A percentile compares a stretch with the other conserved stretches of the same genome.
phyloP scores from a whole-genome alignment of 78 protist species.

The Mastigamoeba balamuthi region DNA sequence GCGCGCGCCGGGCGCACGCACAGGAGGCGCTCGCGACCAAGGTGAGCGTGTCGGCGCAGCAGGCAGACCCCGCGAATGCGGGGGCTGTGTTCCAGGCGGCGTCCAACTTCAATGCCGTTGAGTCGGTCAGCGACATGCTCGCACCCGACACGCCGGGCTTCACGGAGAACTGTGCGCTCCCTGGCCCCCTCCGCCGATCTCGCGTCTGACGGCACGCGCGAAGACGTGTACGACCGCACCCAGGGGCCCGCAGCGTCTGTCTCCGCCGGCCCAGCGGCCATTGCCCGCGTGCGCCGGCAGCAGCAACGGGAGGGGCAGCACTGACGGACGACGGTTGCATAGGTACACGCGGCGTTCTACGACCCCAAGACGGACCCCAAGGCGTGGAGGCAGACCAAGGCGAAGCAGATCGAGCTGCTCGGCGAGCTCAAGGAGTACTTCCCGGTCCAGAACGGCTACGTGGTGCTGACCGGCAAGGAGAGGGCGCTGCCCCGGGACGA shows the following conservation, averaged over 20 bases:
- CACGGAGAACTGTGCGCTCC: background rate
- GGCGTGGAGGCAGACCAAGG: background rate
- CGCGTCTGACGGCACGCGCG: too few species aligned
- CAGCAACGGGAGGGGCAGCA: too few species aligned
- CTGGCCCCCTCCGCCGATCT: background rate
- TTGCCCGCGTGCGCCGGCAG: too few species aligned
- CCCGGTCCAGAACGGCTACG: background rate
- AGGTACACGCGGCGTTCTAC: background rate
- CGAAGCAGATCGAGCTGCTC: background rate
- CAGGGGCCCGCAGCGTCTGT: background rate
- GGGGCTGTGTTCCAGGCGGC: slow-evolving; percentile 9
- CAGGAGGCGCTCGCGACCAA: too few species aligned
- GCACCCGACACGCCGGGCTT: background rate
- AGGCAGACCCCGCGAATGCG: too few species aligned
- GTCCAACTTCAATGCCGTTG: background rate
- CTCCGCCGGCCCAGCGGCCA: background rate
- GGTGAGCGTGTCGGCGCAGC: too few species aligned
- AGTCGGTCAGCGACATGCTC: background rate
- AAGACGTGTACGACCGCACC: too few species aligned
- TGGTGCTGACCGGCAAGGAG: background rate
- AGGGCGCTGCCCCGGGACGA: background rate
- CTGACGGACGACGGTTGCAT: too few species aligned
- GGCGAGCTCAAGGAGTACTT: background rate
- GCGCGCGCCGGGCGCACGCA: too few species aligned
- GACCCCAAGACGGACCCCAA: background rate